Percentiles rank a stretch among this genome's conserved stretches.
Evolutionary conservation across 2,329 filamentous ascomycete species (phyloP).

Genomic region (Nemania serpens): DNA sequence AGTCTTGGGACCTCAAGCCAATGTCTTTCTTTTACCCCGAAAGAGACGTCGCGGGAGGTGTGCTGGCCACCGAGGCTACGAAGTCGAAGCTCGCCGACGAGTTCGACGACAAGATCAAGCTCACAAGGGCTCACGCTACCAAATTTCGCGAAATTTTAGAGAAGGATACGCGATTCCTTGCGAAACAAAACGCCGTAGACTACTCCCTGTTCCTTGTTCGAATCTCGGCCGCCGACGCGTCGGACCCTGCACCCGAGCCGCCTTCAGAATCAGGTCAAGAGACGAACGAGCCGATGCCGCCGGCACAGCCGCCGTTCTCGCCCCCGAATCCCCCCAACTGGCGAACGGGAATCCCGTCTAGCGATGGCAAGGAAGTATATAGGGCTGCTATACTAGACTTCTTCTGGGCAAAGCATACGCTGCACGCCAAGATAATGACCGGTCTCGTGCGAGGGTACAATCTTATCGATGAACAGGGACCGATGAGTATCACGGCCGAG

Average conservation of each 20-base stretch:
- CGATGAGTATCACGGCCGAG: slow-evolving; percentile 76
- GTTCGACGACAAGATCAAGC: slow-evolving; percentile 67
- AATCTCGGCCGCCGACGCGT: slow-evolving; percentile 34
- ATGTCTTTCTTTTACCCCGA: slow-evolving; percentile 77
- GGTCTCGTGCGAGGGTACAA: slow-evolving; percentile 68
- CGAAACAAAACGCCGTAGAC: slow-evolving; percentile 69
- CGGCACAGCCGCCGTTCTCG: slow-evolving; percentile 41
- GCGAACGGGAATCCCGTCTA: slow-evolving; percentile 64
- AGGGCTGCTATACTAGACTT: slow-evolving; percentile 73
- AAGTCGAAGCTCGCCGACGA: slow-evolving; percentile 69
- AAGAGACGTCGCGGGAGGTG: slow-evolving; percentile 68
- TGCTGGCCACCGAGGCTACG: slow-evolving; percentile 65
- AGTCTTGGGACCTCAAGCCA: slow-evolving; percentile 76
- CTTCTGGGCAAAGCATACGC: slow-evolving; percentile 77
- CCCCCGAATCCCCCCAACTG: slow-evolving; percentile 53
- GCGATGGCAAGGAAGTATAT: slow-evolving; percentile 69
- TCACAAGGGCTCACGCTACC: slow-evolving; percentile 59
- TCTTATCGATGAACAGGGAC: slow-evolving; percentile 64
- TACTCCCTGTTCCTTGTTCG: slow-evolving; percentile 76
- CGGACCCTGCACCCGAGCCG: slow-evolving; percentile 49
- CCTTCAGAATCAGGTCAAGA: slow-evolving; percentile 43
- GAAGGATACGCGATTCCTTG: slow-evolving; percentile 66
- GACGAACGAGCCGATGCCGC: slow-evolving; percentile 29
- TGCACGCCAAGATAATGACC: slow-evolving; percentile 69
- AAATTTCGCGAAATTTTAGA: slow-evolving; percentile 60